Evolutionary conservation across 2,329 filamentous ascomycete species (phyloP), one percentile per base, ranked within the genome.

Genomic region (Trichoderma oligosporum): DNA sequence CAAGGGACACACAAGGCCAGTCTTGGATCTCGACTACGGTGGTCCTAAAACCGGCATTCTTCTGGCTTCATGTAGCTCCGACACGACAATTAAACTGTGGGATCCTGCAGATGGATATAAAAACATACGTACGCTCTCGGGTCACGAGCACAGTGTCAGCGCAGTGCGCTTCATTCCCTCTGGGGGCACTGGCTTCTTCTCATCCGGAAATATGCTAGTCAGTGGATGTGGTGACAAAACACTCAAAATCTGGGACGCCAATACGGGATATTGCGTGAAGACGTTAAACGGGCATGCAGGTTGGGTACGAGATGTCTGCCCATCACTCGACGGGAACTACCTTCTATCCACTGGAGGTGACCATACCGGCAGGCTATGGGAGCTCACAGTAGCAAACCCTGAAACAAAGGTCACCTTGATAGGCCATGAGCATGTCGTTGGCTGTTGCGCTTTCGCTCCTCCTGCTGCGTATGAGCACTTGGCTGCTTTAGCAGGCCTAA

Each of bases 11-110:
- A 97, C 91, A 6, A 91, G 88, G 68, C 84, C 90, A 3, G 91
- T 97, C 1, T 74, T 94, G 24, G 91, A 96, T 68, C 83, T 96
- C 35, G 92, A 97, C 68, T 97, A 89, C 74, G 92, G 93, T 31
- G 91, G 91, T 0, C 91, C 91, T 1, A 80, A 87, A 68, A 88
- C 53, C 33, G 45, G 54, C 18, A 57, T 61, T 18, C 63, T 71
- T 4, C 66, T 75, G 20, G 73, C 78, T 4, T 92, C 88, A 7
- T 96, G 91, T 76, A 91, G 86, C 46, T 91, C 87, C 47, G 93
- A 97, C 71, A 75, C 97, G 42, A 96, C 91, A 2, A 96, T 97
- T 74, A 96, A 96, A 72, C 78, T 97, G 22, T 97, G 92, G 92
- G 91, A 97, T 64, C 92, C 93, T 1, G 82, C 85, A 41, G 88